These are phyloP conservation scores for Pythium brachiatum DNA, from an alignment of 352 stramenopile species.

Conservation along the genomic window DNA sequence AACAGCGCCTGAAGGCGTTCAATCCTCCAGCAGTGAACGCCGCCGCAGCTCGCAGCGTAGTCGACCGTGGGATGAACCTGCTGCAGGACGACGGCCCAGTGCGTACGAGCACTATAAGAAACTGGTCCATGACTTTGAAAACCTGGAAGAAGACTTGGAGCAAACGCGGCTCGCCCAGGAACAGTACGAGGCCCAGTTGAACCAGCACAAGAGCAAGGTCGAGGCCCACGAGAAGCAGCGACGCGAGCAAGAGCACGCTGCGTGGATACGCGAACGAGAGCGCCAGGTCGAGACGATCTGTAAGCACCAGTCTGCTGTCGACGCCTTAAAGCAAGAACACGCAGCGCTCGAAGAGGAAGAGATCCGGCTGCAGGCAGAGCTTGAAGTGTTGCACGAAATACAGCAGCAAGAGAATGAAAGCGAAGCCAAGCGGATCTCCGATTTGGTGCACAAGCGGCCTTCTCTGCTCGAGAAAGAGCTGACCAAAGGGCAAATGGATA, in stretches of 20 bases:
- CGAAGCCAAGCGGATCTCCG: slow-evolving; percentile 36
- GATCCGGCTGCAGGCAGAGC: slow-evolving; percentile 39
- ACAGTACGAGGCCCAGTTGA: slow-evolving; percentile 29
- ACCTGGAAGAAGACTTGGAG: slow-evolving; percentile 44
- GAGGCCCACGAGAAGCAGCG: slow-evolving; percentile 15
- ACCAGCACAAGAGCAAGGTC: slow-evolving; percentile 10
- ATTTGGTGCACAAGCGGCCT: slow-evolving; percentile 45
- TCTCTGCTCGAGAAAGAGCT: slow-evolving; percentile 49
- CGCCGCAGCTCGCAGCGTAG: background rate
- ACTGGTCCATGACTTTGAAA: slow-evolving; percentile 44
- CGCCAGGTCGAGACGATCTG: slow-evolving; percentile 33
- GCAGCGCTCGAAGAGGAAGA: slow-evolving; percentile 38
- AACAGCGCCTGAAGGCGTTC: background rate
- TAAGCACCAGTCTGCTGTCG: slow-evolving; percentile 23
- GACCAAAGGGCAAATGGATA: slow-evolving; percentile 37
- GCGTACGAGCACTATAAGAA: slow-evolving; percentile 59
- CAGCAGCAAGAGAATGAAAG: slow-evolving; percentile 38
- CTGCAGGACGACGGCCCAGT: slow-evolving; percentile 13
- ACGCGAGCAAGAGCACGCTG: slow-evolving; percentile 19
- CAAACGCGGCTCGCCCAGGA: slow-evolving; percentile 24
- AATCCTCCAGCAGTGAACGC: background rate
- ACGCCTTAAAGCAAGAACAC: slow-evolving; percentile 26
- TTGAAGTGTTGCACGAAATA: slow-evolving; percentile 45
- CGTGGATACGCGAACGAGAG: slow-evolving; percentile 46
- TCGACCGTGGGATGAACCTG: slow-evolving; percentile 8